Conservation (phyloP, 768 basidiomycete genomes). For the Chiua virens region DNA sequence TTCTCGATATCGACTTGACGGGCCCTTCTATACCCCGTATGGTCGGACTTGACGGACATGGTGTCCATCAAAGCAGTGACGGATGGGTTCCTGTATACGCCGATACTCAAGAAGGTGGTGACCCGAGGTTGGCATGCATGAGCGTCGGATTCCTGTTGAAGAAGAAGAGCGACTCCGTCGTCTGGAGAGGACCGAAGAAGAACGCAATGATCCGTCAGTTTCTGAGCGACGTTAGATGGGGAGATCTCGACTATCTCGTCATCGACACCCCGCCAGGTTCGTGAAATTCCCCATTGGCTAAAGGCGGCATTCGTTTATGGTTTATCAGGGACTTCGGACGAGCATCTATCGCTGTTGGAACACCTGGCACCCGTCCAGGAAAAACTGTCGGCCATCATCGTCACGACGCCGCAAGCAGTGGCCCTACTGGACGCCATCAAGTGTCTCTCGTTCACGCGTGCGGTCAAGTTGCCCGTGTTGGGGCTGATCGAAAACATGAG, state of each 20-base stretch:
- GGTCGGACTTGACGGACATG: slow-evolving; percentile 85
- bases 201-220: slow-evolving; percentile 98
- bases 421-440: slow-evolving; percentile 95
- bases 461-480: slow-evolving; percentile 81
- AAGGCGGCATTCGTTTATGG: slow-evolving; percentile 2
- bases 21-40: slow-evolving; percentile 95
- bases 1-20: slow-evolving; percentile 91
- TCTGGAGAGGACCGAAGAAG: slow-evolving; percentile 99
- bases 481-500: slow-evolving; percentile 99
- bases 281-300: slow-evolving; percentile 21
- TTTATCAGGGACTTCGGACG: slow-evolving; percentile 89
- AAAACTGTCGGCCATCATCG: slow-evolving; percentile 81
- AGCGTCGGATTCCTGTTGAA: slow-evolving; percentile 94
- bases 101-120: slow-evolving; percentile 54
- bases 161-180: slow-evolving; percentile 88
- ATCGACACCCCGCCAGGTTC: slow-evolving; percentile 96
- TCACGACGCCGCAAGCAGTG: slow-evolving; percentile 97
- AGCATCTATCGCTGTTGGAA: slow-evolving; percentile 93
- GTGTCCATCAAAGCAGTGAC: slow-evolving; percentile 89
- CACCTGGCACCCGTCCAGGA: slow-evolving; percentile 85
- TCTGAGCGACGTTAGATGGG: slow-evolving; percentile 93
- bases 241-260: slow-evolving; percentile 87
- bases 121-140: slow-evolving; percentile 86
- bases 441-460: slow-evolving; percentile 91
- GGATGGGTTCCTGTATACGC: slow-evolving; percentile 99